Base-by-base conservation (phyloP, 2,329 filamentous ascomycete species). In the Fusarium virguliforme region DNA sequence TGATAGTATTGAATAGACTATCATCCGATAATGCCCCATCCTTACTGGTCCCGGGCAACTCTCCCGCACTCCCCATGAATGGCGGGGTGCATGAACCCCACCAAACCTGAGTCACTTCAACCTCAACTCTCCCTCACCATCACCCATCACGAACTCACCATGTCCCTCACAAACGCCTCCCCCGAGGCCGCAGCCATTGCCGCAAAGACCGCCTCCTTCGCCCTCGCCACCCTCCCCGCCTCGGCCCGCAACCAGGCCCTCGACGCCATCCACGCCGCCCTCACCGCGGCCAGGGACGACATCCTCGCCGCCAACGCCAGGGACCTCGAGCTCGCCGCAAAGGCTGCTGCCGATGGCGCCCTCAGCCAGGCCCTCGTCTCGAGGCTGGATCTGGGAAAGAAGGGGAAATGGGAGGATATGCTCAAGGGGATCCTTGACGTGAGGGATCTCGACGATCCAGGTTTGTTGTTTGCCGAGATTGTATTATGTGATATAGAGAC, bases 381-480 rank as follows among this genome's bases (percentile, higher is more conserved):
- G 76, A 89, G 96, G 62, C 87, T 99, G 67, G 95, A 99, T 81
- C 85, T 99, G 54, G 90, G 90, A 54, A 92, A 93, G 80, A 89
- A 90, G 78, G 95, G 95, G 64, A 98, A 98, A 84, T 99, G 92
- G 86, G 95, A 98, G 78, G 96, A 98, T 78, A 98, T 99, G 96
- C 86, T 99, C 71, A 92, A 95, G 83, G 96, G 96, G 28, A 97
- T 99, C 67, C 83, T 97, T 66, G 94, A 97, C 82, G 96, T 99
- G 67, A 88, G 92, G 72, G 87, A 89, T 56, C 86, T 99, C 30
- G 88, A 92, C 54, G 96, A 99, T 83, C 96, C 96, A 73, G 88
- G 94, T 96, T 86, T 76, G 89, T 85, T 61, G 65, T 10, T 8
- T 15, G 32, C 8, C 18, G 18, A 18, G 18, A 18, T 18, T 18